These are phyloP conservation scores for Xanthoconium stramineum DNA, from an alignment of 768 basidiomycete genomes.

Conservation along the genomic window DNA sequence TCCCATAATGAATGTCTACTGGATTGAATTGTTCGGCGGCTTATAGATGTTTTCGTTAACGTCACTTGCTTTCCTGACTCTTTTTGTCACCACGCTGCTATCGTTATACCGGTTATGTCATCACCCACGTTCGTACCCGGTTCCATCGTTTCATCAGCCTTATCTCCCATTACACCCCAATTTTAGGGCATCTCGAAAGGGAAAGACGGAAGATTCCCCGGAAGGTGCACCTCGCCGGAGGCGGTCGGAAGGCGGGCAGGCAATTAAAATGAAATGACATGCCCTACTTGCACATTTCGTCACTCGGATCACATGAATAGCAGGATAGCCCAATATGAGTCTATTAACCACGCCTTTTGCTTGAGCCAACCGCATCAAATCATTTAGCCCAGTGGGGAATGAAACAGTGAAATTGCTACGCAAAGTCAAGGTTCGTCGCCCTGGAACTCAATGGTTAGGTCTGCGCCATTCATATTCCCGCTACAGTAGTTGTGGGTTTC, in stretches of 20 bases:
- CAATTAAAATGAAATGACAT: conserved; percentile 52
- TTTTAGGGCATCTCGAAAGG: conserved; percentile 44
- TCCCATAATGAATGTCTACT: conserved; percentile 8
- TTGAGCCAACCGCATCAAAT: conserved; percentile 20
- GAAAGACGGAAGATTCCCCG: conserved; percentile 25
- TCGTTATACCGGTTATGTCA: conserved; percentile 72
- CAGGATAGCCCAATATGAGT: conserved; percentile 21
- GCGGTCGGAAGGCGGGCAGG: conserved; percentile 52
- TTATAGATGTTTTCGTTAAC: conserved; percentile 68
- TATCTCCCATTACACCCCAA: conserved; percentile 52
- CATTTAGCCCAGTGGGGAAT: conserved; percentile 24
- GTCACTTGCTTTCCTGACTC: conserved; percentile 73
- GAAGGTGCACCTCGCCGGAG: conserved; percentile 50
- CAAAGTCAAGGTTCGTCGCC: conserved; percentile 12
- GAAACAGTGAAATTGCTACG: conserved; percentile 10
- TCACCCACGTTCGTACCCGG: conserved; percentile 45
- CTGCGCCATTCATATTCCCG: conserved; percentile 12
- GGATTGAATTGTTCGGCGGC: conserved; percentile 16
- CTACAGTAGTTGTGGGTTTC: no score
- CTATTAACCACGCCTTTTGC: conserved; percentile 19
- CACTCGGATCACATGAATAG: conserved; percentile 29
- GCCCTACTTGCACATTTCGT: conserved; percentile 17
- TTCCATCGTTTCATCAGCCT: conserved; percentile 43
- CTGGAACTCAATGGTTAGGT: conserved; percentile 7
- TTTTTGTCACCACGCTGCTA: conserved; percentile 78